Base-by-base conservation (phyloP, 129 eudicot genomes). In the Flaveria bidentis region DNA sequence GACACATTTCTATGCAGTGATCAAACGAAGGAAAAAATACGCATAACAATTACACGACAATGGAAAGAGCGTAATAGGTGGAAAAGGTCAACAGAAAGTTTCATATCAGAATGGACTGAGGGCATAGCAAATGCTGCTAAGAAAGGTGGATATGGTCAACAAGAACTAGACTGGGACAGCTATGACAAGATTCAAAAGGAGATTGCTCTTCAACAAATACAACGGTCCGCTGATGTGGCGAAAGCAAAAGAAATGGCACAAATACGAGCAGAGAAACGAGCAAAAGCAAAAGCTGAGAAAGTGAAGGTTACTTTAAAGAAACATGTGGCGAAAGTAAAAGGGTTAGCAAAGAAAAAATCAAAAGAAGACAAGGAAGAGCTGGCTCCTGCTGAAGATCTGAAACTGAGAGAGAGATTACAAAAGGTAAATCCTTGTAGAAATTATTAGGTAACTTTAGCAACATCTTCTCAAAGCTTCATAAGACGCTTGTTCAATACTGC, bases 101-200 rank as follows among this genome's bases (percentile, higher is more conserved):
- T 90, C 46, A 70, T 85, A 53, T 75, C 76, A 33, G 70, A 76
- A 69, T 93, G 98, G 98, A 82, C 86, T 39, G 89, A 86, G 71
- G 81, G 87, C 76, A 85, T 93, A 44, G 97, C 96, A 79, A 77
- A 78, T 39, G 92, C 97, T 76, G 98, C 98, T 78, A 90, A 85
- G 75, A 74, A 49, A 80, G 98, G 98, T 69, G 91, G 90, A 26
- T 49, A 6, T 42, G 92, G 82, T 69, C 82, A 93, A 70, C 56
- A 85, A 79, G 86, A 88, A 69, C 78, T 93, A 69, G 85, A 87
- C 1, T 93, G 98, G 98, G 89, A 93, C 80, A 88, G 97, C 73
- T 90, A 87, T 73, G 90, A 86, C 44, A 86, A 78, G 78, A 75
- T 92, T 26, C 82, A 86, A 83, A 79, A 39, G 55, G 94, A 89